These are phyloP conservation scores for Boeremia exigua DNA, from an alignment of 2,329 filamentous ascomycete genomes.

Conservation along the genomic window DNA sequence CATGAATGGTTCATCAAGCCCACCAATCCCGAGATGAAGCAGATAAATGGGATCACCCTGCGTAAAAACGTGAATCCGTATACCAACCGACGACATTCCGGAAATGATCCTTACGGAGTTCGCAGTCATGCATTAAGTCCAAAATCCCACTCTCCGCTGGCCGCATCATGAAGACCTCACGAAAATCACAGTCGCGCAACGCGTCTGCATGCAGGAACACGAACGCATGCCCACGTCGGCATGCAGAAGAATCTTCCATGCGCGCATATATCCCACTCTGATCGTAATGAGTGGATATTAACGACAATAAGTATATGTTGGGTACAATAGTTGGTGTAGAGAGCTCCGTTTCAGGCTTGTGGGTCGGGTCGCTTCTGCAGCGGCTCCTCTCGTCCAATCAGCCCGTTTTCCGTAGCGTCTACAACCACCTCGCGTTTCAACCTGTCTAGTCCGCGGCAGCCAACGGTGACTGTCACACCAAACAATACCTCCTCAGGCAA, in stretches of 20 bases:
- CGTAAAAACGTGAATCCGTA: background rate
- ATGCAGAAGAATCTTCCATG: slow-evolving; percentile 2
- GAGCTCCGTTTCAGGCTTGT: slow-evolving; percentile 13
- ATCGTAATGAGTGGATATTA: slow-evolving; percentile 1
- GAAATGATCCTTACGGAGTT: slow-evolving; percentile 2
- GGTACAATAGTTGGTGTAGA: slow-evolving; percentile 3
- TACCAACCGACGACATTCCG: background rate
- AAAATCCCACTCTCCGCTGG: background rate
- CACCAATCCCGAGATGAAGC: background rate
- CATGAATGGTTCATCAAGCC: background rate
- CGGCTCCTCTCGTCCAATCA: slow-evolving; percentile 14
- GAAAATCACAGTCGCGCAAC: background rate
- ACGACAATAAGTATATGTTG: slow-evolving; percentile 7
- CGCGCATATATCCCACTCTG: background rate
- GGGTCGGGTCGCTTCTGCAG: slow-evolving; percentile 9
- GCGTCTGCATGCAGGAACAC: background rate
- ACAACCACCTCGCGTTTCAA: slow-evolving; percentile 28
- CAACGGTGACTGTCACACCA: slow-evolving; percentile 17
- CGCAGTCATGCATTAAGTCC: background rate
- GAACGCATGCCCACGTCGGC: background rate
- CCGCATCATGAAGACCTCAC: background rate
- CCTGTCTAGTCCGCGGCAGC: slow-evolving; percentile 13
- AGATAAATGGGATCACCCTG: background rate
- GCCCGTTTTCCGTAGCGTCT: slow-evolving; percentile 4
- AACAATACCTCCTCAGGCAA: slow-evolving; percentile 10